Evolutionary conservation across 1,139 yeast species (phyloP), one percentile per base, ranked within the genome.

Genomic region (Taphrina flavorubra): DNA sequence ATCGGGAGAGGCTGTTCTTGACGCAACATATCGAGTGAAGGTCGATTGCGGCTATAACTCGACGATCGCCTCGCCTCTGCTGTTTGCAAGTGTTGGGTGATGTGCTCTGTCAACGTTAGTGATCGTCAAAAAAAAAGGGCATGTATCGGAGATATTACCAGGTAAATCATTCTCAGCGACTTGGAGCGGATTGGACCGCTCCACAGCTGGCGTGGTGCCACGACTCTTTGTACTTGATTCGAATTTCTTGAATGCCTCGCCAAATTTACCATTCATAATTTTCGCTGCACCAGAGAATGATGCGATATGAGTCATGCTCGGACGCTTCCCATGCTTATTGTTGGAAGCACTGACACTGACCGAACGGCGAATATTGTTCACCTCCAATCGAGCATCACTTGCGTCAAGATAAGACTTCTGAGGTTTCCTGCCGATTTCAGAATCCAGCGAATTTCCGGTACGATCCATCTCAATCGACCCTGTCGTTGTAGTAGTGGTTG

Each of bases 401-500:
- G 53, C 36, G n/a, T 49, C 36, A 18, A 49, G 53, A 25, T 49
- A 49, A 11, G 31, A 57, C 56, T 18, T 65, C 61, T 31, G 65
- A 60, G 7, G 55, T 68, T 18, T 66, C 59, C 51, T 66, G 51
- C 60, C 67, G 37, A 67, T 58, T 47, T 65, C 60, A 36, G 51
- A n/a, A 72, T 70, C 44, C 70, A 69, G 51, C 49, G 71, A 49
- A 46, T 46, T 36, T 10, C 58, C 57, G 42, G 31, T 53, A 31
- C 31, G 49, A 62, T 16, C 47, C 20, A 8, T 58, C 44, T 67
- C 62, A 25, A 56, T 37, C 46, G 65, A 10, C 20, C n/a, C 42
- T 56, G 40, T 31, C 10, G 68, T 42, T 11, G 63, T 59, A 55
- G 46, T 84, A 37, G 70, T 62, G 46, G 58, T 86, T 42, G 84